Conservation (phyloP, 208 protist species). For the Wallacemonas sp. region DNA sequence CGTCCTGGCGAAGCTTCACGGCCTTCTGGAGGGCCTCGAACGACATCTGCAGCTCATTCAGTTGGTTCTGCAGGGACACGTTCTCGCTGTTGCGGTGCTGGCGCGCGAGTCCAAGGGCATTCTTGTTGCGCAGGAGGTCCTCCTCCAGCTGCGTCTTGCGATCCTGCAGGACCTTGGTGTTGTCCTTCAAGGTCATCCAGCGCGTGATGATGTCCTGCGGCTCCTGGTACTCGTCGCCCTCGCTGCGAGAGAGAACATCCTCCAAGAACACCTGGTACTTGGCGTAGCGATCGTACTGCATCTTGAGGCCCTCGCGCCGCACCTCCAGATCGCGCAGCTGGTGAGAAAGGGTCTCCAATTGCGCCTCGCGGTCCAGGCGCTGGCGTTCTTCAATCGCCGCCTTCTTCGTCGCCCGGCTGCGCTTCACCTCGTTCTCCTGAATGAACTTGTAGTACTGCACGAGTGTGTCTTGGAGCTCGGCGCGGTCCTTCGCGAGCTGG, state of each 20-base stretch:
- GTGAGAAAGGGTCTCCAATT: constrained; percentile 69
- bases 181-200: constrained; percentile 91
- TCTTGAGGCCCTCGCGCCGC: constrained; percentile 57
- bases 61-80: constrained; percentile 88
- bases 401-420: constrained; percentile 86
- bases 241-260: constrained; percentile 88
- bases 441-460: constrained; percentile 95
- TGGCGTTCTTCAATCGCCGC: constrained; percentile 81
- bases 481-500: constrained; percentile 70
- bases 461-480: constrained; percentile 88
- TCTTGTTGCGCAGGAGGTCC: constrained; percentile 88
- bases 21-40: constrained; percentile 86
- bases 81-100: constrained; percentile 85
- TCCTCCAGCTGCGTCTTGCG: constrained; percentile 92
- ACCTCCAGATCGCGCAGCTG: constrained; percentile 57
- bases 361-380: constrained; percentile 83
- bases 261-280: constrained; percentile 92
- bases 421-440: constrained; percentile 93
- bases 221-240: constrained; percentile 92
- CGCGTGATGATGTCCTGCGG: constrained; percentile 91
- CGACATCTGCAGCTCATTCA: constrained; percentile 87
- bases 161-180: constrained; percentile 89
- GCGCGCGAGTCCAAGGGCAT: constrained; percentile 74
- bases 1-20: constrained; percentile 89
- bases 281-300: constrained; percentile 58